Evolutionary conservation across 106 monocot genomes (phyloP).

Genomic region (Platanthera zijinensis): DNA sequence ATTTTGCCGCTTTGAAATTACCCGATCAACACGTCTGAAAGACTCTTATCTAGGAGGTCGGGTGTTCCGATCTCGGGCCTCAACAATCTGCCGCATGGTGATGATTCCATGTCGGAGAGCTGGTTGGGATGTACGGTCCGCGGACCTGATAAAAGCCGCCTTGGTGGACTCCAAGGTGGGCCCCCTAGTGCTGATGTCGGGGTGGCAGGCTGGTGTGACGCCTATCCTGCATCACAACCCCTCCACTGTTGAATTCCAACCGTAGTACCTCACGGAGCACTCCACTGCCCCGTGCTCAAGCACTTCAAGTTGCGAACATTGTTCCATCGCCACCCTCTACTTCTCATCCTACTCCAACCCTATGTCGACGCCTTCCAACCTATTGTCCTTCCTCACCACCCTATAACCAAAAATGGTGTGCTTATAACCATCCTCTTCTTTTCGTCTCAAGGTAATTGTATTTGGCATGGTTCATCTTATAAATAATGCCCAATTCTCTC

Average conservation of each 20-base stretch:
- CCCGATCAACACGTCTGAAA: neutral
- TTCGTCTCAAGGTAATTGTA: neutral
- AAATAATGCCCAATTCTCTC: constrained; percentile 1
- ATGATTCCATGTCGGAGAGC: too few species aligned
- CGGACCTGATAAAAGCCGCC: too few species aligned
- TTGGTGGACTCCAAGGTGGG: too few species aligned
- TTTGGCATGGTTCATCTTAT: neutral
- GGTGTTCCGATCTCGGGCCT: too few species aligned
- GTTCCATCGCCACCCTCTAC: neutral
- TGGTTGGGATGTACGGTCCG: too few species aligned
- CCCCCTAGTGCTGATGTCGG: too few species aligned
- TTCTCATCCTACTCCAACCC: neutral
- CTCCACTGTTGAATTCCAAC: constrained; percentile 36
- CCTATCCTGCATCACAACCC: neutral
- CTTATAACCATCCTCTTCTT: neutral
- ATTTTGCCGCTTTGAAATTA: neutral
- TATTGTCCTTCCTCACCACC: constrained; percentile 2
- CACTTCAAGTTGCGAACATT: constrained; percentile 25
- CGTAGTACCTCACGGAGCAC: constrained; percentile 19
- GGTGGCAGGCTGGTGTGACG: too few species aligned
- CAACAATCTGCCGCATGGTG: too few species aligned
- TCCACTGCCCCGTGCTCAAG: constrained; percentile 20
- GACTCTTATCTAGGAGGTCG: too few species aligned
- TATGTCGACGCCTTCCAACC: neutral
- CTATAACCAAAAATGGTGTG: neutral